Base-by-base conservation (phyloP, 768 basidiomycete species). In the Trametes cingulata region DNA sequence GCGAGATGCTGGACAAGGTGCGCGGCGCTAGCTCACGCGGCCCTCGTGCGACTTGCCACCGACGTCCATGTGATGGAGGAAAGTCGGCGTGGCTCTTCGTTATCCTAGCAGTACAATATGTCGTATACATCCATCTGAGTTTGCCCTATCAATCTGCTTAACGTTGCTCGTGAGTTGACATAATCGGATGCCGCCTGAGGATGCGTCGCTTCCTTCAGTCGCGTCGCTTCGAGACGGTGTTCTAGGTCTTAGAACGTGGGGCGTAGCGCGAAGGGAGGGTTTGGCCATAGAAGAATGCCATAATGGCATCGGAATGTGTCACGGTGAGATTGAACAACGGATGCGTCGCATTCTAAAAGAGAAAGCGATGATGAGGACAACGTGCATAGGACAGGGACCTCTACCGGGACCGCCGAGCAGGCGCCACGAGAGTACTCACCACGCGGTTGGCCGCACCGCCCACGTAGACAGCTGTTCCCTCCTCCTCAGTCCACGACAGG, bases 261-360 rank as follows among this genome's bases (percentile, higher is more conserved):
- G 52, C 17, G 6, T 56, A 46, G 42, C 74, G 73, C 17, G 68
- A 69, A 13, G 82, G 82, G 25, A 84, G 62, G 0, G 61, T 72
- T 61, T 91, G 90, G 2, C 78, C 75, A 71, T 93, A 93, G 68
- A 92, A 93, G 72, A 90, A 78, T 12, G 79, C 75, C 83, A 93
- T 85, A 19, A 93, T 80, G 0, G 69, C 81, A 63, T 87, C 82
- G 3, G 83, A 72, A 63, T 92, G 85, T 0, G 90, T 85, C 3
- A 85, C 76, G 0, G 90, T 87, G 48, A 93, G 72, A 63, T 91
- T 90, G 73, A 91, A 88, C 14, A 93, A 61, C 0, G 91, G 91
- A 61, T 91, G 88, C 0, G 88, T 90, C 6, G 91, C 89, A 66
- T 94, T 94, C 90, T 93, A 60, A 6, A 12, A 15, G 36, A 22